phyloP scores from a whole-genome alignment of 148 eudicot genomes.

The Persicaria tinctoria region DNA sequence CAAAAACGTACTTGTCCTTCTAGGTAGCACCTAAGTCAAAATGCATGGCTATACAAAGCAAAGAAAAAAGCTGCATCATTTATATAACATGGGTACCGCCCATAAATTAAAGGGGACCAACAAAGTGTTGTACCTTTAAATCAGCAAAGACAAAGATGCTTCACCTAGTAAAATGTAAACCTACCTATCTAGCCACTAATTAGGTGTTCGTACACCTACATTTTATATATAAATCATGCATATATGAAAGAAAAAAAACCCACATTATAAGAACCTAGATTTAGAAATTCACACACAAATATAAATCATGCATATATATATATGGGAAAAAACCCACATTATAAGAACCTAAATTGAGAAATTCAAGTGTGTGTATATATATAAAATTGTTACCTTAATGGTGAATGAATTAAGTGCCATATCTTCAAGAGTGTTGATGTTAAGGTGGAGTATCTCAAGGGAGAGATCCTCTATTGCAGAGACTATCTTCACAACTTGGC shows the following conservation, averaged over 20 bases:
- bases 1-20: neutral
- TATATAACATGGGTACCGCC: slow-evolving; percentile 4
- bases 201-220: slow-evolving; percentile 4
- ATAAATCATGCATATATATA: no score
- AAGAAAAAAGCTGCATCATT: neutral
- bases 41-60: slow-evolving; percentile 9
- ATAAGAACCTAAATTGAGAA: no score
- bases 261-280: neutral
- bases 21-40: slow-evolving; percentile 1
- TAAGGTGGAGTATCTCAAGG: slow-evolving; percentile 66
- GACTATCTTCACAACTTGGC: slow-evolving; percentile 69
- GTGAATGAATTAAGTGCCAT: slow-evolving; percentile 69
- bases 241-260: neutral
- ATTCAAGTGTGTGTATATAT: no score
- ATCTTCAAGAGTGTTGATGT: slow-evolving; percentile 53
- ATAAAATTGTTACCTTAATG: slow-evolving; percentile 51
- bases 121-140: slow-evolving; percentile 3
- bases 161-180: slow-evolving; percentile 3
- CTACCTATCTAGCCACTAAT: neutral
- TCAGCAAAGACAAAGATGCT: slow-evolving; percentile 11
- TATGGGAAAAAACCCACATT: no score
- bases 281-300: neutral
- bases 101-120: slow-evolving; percentile 1
- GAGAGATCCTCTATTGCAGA: slow-evolving; percentile 59
- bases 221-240: slow-evolving; percentile 2